Evolutionary conservation across 768 basidiomycete genomes (phyloP), one percentile per base, ranked within the genome.

Genomic region (Lactarius trivialis): DNA sequence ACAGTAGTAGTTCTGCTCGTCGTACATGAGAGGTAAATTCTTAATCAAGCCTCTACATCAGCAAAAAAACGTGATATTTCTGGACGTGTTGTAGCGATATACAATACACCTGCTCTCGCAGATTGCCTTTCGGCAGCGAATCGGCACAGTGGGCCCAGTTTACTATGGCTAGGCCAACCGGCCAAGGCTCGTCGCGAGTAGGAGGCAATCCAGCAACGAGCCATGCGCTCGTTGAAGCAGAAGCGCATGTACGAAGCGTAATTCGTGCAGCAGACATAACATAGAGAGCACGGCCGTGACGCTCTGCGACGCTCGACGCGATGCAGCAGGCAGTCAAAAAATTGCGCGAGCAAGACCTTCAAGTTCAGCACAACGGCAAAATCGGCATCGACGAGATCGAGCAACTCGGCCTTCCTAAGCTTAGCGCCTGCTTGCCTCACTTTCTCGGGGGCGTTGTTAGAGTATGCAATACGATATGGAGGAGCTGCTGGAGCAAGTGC

Each of bases 251-350:
- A 96, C 76, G 97, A 99, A 72, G 81, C 85, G 9, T 93, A 97
- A 73, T 80, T 99, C 17, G 79, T 89, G 32, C 97, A 98, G 72
- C 97, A 98, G 73, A 88, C 91, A 24, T 98, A 98, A 99, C 76
- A 98, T 98, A 91, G 95, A 99, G 77, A 93, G 91, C 58, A 89
- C 95, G 14, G n/a, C n/a, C n/a, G n/a, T n/a, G n/a, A n/a, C n/a
- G n/a, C n/a, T n/a, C n/a, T n/a, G 96, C 93, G 14, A 98, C 97
- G 0, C 85, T 98, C 32, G 93, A 97, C 67, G 97, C 94, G 6
- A 98, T 99, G 94, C 85, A 93, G 72, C 71, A 81, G 19, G 95
- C 97, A 19, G 98, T 98, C 77, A 98, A 95, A 77, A 94, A 98
- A 74, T 82, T 99, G 76, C 85, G 85, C 77, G 93, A 89, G 73